Base-by-base conservation (phyloP, 306 rosid genomes). In the Casuarina equisetifolia region DNA sequence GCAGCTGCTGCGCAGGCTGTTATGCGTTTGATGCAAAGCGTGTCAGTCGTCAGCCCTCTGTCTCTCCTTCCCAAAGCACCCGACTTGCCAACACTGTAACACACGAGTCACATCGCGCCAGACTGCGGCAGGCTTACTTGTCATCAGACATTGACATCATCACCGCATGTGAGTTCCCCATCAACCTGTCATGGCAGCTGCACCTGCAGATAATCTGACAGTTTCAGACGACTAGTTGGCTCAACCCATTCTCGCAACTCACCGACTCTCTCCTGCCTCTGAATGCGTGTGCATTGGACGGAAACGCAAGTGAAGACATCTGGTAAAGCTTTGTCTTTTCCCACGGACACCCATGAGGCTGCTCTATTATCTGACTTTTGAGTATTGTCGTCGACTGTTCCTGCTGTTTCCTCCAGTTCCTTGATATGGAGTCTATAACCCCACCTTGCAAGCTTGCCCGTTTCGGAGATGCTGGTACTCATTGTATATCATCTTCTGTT, bases 131-230 rank as follows among this genome's bases (percentile, higher is more conserved):
- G 15, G 12, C 55, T 38, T 16, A 17, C 48, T 64, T 17, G n/a
- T 64, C 45, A 42, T 15, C 32, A 16, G 48, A 64, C 70, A 59
- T 25, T 59, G 67, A 39, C 70, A 40, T 64, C 70, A 39, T 16
- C 45, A 19, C 2, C 20, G 10, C 6, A 19, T 6, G 20, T 9
- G 5, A 13, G 12, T 20, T 57, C 63, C 5, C 3, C 11, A 20
- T 19, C 63, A 20, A 51, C 19, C 3, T 52, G 49, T 39, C 79
- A 35, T 39, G 73, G 20, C 42, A 48, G 25, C 51, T 32, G 63
- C 52, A 16, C 25, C 50, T 35, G 55, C 49, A 4, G 10, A 64
- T 42, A 20, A 25, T 59, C 70, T 74, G 78, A 74, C 78, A 58
- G 49, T 57, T 16, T 57, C 57, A 44, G 46, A 45, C 9, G 19